Evolutionary conservation across 176 grass and related monocot species (phyloP).

Genomic region (Urochloa ruziziensis): DNA sequence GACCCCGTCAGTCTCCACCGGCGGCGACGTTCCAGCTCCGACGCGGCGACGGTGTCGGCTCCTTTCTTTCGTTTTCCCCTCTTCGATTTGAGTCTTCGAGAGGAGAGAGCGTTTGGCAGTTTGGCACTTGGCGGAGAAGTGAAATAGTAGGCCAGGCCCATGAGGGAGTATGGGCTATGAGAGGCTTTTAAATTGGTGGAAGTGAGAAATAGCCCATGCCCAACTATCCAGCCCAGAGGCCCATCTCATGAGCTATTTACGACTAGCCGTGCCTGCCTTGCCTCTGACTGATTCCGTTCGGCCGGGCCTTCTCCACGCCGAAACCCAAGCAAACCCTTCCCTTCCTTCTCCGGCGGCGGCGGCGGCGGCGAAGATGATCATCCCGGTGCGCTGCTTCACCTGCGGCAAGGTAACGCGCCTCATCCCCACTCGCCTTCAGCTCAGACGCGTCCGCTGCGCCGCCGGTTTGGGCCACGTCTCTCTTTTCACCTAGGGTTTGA

Average conservation of each 20-base stretch:
- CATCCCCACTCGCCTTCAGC: background rate
- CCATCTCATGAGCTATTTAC: background rate
- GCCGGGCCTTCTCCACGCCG: background rate
- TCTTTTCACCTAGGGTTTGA: background rate
- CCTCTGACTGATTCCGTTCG: background rate
- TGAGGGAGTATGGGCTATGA: background rate
- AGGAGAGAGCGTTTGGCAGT: background rate
- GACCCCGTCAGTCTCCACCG: background rate
- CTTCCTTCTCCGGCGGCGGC: background rate
- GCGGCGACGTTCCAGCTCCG: background rate
- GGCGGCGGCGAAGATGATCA: constrained; percentile 75
- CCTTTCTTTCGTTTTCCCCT: too few species aligned
- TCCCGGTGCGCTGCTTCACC: constrained; percentile 94
- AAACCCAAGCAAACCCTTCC: constrained; percentile 4
- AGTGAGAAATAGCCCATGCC: background rate
- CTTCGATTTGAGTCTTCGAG: too few species aligned
- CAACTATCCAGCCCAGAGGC: background rate
- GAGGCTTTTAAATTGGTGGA: background rate
- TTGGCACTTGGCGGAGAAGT: background rate
- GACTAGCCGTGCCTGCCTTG: background rate
- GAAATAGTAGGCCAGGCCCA: background rate
- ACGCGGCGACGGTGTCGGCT: background rate
- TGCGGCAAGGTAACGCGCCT: constrained; percentile 59
- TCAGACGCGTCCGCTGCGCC: background rate
- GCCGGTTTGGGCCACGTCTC: background rate